Conservation (phyloP, 2,329 filamentous ascomycete genomes). For the Colletotrichum shisoi region DNA sequence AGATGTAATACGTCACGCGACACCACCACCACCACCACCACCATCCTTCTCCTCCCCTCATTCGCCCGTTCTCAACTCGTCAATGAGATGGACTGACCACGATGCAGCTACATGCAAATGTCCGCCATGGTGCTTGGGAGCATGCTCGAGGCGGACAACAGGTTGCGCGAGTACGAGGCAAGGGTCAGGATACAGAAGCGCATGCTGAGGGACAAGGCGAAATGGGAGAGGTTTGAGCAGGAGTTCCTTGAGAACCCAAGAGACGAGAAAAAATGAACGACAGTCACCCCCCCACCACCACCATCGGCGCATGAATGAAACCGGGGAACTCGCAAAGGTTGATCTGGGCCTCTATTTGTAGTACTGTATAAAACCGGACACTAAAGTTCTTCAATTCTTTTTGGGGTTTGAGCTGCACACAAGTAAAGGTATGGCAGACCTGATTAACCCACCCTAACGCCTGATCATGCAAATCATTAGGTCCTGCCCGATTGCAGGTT, state of each 20-base stretch:
- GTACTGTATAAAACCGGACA: conserved; percentile 31
- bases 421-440: conserved; percentile 15
- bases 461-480: conserved; percentile 44
- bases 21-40: not conserved
- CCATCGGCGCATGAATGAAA: not conserved
- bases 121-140: conserved; percentile 83
- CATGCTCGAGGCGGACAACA: conserved; percentile 77
- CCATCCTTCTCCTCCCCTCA: too few species aligned
- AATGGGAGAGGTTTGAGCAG: conserved; percentile 72
- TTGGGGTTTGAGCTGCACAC: conserved; percentile 26
- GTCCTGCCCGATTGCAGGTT: conserved; percentile 6
- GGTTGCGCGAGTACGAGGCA: conserved; percentile 72
- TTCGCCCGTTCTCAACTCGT: not conserved
- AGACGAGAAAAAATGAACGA: conserved; percentile 44
- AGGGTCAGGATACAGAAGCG: conserved; percentile 70
- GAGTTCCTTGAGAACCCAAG: conserved; percentile 60
- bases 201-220: conserved; percentile 68
- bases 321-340: conserved; percentile 1
- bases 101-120: conserved; percentile 78
- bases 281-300: not conserved
- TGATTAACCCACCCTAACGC: conserved; percentile 46
- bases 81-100: conserved; percentile 17
- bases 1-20: conserved; percentile 65
- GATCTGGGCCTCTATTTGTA: conserved; percentile 21
- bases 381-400: conserved; percentile 19